Conservation (phyloP, 106 monocot species). For the Dioscorea zingiberensis region DNA sequence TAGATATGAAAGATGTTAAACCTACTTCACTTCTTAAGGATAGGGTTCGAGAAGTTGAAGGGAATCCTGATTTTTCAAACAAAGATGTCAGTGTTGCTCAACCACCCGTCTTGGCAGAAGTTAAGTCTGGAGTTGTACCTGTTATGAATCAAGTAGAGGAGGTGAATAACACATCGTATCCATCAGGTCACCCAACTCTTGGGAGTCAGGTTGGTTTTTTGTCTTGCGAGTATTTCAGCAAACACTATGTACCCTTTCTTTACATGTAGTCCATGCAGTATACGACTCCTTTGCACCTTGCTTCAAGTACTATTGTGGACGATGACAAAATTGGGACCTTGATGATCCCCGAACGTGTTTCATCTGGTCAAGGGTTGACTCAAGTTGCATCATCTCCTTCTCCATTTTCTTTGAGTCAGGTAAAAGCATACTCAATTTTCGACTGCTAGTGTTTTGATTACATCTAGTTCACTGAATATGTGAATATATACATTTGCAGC, state of each 20-base stretch:
- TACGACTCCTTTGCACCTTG: constrained; percentile 49
- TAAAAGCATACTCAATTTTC: constrained; percentile 12
- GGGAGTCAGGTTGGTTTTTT: too few relatives aligned
- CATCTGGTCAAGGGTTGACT: constrained; percentile 51
- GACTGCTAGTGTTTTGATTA: background rate
- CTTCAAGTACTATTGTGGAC: constrained; percentile 49
- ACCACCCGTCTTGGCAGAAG: constrained; percentile 49
- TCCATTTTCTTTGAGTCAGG: constrained; percentile 82
- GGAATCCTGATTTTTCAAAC: constrained; percentile 95
- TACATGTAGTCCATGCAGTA: constrained; percentile 32
- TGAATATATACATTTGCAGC: constrained; percentile 29
- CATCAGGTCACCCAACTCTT: constrained; percentile 39
- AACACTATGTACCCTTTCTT: too few relatives aligned
- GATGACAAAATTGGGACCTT: constrained; percentile 72
- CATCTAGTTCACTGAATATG: background rate
- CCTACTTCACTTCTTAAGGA: constrained; percentile 87
- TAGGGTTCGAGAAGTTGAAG: constrained; percentile 76
- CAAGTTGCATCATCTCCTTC: constrained; percentile 56
- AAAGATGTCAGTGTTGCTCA: constrained; percentile 67
- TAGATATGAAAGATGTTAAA: constrained; percentile 92
- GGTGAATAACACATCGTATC: constrained; percentile 43
- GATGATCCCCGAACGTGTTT: constrained; percentile 61
- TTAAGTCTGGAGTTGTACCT: constrained; percentile 35
- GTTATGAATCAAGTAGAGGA: constrained; percentile 63
- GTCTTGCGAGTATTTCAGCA: too few relatives aligned